Evolutionary conservation across 192 early-diverging fungal species (phyloP).

Genomic region (Jimgerdemannia lactiflua): DNA sequence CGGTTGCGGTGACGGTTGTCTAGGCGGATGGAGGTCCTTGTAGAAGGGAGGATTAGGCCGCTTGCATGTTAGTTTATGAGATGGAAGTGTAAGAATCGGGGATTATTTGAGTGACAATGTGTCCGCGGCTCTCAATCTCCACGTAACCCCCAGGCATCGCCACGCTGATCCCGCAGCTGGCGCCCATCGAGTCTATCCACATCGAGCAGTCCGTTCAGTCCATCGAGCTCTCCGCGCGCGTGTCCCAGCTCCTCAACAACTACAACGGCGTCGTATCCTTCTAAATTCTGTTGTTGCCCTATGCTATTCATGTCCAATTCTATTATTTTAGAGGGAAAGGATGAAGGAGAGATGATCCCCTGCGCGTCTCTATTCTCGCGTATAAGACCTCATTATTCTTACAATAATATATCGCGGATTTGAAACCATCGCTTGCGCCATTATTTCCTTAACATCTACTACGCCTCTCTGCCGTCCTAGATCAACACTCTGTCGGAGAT

Average conservation of each 20-base stretch:
- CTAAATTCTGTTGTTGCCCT: not conserved
- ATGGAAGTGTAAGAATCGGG: not conserved
- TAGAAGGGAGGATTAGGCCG: slow-evolving; percentile 21
- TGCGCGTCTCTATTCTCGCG: no score
- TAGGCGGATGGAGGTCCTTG: not conserved
- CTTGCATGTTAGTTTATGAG: not conserved
- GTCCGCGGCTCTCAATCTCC: no score
- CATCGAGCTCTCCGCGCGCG: slow-evolving; percentile 19
- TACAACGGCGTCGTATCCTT: slow-evolving; percentile 38
- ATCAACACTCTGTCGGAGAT: slow-evolving; percentile 45
- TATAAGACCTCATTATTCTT: no score
- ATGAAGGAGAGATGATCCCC: no score
- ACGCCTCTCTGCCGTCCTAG: slow-evolving; percentile 4
- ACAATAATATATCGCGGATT: no score
- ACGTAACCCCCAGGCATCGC: slow-evolving; percentile 22
- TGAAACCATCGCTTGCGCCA: no score
- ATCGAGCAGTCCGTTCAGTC: slow-evolving; percentile 22
- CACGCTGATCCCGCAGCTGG: slow-evolving; percentile 18
- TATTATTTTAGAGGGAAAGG: no score
- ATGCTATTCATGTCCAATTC: no score
- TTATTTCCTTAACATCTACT: no score
- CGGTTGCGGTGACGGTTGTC: not conserved
- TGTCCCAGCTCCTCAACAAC: slow-evolving; percentile 34
- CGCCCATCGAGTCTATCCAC: slow-evolving; percentile 30
- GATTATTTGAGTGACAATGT: no score